Evolutionary conservation across 1,284 basidiomycete genomes (phyloP), one percentile per base, ranked within the genome.

Genomic region (Fistulina hepatica): DNA sequence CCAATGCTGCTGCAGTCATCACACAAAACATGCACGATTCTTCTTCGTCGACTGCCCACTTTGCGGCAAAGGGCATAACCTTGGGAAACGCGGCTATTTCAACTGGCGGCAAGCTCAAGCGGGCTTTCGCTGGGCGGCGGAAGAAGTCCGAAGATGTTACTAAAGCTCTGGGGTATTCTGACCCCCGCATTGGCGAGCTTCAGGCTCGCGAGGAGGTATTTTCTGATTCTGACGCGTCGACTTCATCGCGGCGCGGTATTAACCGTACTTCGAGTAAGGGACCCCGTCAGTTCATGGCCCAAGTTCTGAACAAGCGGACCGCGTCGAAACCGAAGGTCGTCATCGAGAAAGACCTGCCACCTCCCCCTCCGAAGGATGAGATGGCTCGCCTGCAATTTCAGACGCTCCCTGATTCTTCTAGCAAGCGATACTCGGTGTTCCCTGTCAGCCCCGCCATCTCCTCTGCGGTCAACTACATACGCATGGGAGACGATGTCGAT

Each of bases 141-240:
- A 82, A 78, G 63, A 77, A 75, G 53, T 70, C 74, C 7, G 73
- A 77, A 48, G 66, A 71, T 48, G 50, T 50, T 17, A 46, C 47
- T 39, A 45, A 41, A 25, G 17, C 48, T 45, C 51, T 52, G 47
- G 38, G 48, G 40, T 25, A 34, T 5, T 35, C 32, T 15, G 28
- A 31, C 11, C 11, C 19, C 36, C 21, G 26, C 34, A 40, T 35
- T 10, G 30, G 51, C 56, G 47, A 61, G 56, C 23, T 52, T 61
- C 16, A 61, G 63, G 40, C 51, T 68, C 32, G 56, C 63, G 15
- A 59, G n/a, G n/a, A n/a, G n/a, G n/a, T n/a, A n/a, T n/a, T n/a
- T n/a, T 16, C 28, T 4, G 15, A 13, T 13, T 10, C 15, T 13
- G 15, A 13, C 9, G 28, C 28, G 13, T 19, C 28, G 13, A 16